Evolutionary conservation across 106 monocot genomes (phyloP).

Genomic region (Dendrobium officinale): DNA sequence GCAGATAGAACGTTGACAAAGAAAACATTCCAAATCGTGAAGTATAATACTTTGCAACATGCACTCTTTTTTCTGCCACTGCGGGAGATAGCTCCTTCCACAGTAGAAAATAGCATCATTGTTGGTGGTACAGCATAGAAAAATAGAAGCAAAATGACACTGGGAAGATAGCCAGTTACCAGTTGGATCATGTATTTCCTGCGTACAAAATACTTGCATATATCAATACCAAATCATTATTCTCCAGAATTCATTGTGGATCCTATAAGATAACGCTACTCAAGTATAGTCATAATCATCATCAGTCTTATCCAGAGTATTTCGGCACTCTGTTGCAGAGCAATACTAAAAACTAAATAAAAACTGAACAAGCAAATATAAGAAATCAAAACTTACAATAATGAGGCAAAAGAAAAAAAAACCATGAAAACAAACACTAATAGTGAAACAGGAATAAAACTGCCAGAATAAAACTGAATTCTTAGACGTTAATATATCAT

Average conservation of each 20-base stretch:
- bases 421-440: background rate
- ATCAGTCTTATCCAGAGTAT: background rate
- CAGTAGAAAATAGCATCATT: constrained; percentile 78
- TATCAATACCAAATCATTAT: background rate
- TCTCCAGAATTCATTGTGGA: background rate
- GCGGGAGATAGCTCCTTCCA: constrained; percentile 70
- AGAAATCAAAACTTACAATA: background rate
- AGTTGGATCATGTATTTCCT: constrained; percentile 57
- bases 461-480: too few relatives aligned
- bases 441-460: too few relatives aligned
- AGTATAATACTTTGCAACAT: constrained; percentile 67
- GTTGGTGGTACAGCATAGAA: constrained; percentile 55
- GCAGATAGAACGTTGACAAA: constrained; percentile 85
- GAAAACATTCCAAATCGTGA: constrained; percentile 88
- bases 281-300: background rate
- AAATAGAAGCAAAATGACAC: constrained; percentile 60
- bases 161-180: constrained; percentile 80
- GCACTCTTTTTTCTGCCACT: constrained; percentile 85
- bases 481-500: too few relatives aligned
- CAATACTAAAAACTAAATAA: background rate
- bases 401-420: background rate
- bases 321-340: background rate
- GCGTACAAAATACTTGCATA: constrained; percentile 9
- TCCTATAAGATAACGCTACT: background rate
- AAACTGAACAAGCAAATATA: background rate